Conservation (phyloP, 768 basidiomycete genomes). For the Lactifluus subvellereus region DNA sequence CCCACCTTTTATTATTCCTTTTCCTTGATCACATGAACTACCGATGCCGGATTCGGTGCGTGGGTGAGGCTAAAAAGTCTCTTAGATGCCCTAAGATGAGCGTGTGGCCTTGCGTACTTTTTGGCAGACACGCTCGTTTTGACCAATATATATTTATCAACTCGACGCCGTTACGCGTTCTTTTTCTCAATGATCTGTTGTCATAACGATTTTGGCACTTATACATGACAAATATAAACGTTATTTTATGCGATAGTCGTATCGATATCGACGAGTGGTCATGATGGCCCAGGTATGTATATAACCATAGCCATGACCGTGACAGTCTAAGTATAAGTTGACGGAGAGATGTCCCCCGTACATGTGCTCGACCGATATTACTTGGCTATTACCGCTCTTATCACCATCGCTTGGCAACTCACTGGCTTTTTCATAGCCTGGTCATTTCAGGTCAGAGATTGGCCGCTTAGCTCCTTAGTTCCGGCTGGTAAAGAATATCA, state of each 20-base stretch:
- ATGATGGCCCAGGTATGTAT: too few relatives aligned
- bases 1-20: neutral
- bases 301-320: too few relatives aligned
- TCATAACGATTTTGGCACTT: conserved; percentile 5
- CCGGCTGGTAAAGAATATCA: neutral
- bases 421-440: conserved; percentile 61
- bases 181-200: neutral
- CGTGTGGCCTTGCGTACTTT: neutral
- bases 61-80: neutral
- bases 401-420: conserved; percentile 55
- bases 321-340: neutral
- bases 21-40: neutral
- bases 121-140: neutral
- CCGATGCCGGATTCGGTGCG: neutral
- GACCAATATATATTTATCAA: neutral
- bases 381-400: conserved; percentile 43
- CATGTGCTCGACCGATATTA: conserved; percentile 45
- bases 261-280: too few relatives aligned
- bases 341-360: neutral
- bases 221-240: conserved; percentile 17
- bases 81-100: neutral
- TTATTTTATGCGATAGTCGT: neutral
- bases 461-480: neutral
- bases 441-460: conserved; percentile 41
- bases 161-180: neutral